These are phyloP conservation scores for Aurantiochytrium sp. DNA, from an alignment of 108 stramenopile species.

Conservation along the genomic window DNA sequence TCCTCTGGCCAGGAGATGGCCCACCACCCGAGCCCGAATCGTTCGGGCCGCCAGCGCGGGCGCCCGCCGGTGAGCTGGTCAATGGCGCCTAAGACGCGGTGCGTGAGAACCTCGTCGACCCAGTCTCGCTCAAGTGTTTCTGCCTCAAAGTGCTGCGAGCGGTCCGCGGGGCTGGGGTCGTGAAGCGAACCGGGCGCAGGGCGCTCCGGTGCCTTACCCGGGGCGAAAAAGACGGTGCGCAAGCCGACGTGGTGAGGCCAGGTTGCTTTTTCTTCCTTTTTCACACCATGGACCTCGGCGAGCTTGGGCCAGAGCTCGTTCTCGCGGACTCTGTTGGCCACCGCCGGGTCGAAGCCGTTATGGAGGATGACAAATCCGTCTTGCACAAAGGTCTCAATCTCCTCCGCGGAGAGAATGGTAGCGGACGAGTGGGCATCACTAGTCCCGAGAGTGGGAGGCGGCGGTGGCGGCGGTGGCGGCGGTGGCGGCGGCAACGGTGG, in stretches of 20 bases:
- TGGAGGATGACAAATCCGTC: neutral
- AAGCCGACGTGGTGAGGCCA: constrained; percentile 4
- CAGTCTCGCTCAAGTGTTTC: neutral
- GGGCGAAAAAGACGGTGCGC: neutral
- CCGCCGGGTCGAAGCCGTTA: neutral
- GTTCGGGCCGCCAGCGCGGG: neutral
- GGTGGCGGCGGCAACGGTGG: neutral
- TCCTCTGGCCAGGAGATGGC: neutral
- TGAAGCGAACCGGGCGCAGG: neutral
- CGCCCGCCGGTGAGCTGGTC: constrained; percentile 2
- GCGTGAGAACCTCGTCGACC: neutral
- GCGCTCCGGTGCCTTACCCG: neutral
- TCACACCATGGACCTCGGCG: neutral
- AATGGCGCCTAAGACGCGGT: neutral
- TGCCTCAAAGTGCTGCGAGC: no score
- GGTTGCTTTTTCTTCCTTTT: neutral
- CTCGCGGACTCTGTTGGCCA: neutral
- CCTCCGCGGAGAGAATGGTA: neutral
- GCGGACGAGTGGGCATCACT: no score
- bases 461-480: neutral
- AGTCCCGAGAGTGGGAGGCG: no score
- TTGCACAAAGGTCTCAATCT: neutral
- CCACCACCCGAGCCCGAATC: constrained; percentile 1
- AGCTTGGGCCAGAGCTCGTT: neutral
- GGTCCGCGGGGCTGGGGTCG: no score